Evolutionary conservation across 768 basidiomycete genomes (phyloP), one percentile per base, ranked within the genome.

Genomic region (Symmetrospora coprosmae): DNA sequence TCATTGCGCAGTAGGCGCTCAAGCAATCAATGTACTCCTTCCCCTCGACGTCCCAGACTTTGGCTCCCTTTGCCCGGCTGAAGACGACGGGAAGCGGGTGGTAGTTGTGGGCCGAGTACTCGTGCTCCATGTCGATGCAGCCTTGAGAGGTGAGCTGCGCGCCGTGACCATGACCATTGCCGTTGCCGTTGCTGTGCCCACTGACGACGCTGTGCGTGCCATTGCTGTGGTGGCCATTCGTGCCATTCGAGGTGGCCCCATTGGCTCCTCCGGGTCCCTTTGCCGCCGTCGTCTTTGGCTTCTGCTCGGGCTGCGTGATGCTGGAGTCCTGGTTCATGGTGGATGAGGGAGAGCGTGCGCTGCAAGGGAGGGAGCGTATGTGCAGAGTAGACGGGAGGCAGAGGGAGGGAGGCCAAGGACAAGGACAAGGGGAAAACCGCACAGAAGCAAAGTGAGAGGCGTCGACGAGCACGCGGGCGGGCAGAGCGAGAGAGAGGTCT

Each of bases 11-110:
- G 75, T 97, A 97, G 28, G 94, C 94, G 43, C 87, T 87, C 19
- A 99, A 78, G 87, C 96, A 94, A 70, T 99, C 94, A 64, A 96
- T 89, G 74, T 94, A 99, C 70, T 90, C 85, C 50, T 80, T 83
- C 64, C 90, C 91, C 78, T 92, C 90, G 2, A 85, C 86, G 71
- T 94, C 91, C 86, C 87, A 92, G 13, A 78, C 69, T 23, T 82
- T 86, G 25, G 86, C 89, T 40, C 92, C 94, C 64, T 80, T 79
- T 21, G 86, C 92, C 43, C 80, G 79, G 66, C 94, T 89, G 69
- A 97, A 92, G 49, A 94, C 91, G 63, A 94, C 81, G 8, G 92
- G 91, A 8, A 97, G 76, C 0, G 94, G 91, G 71, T 94, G 89
- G 72, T 97, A 49, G 33, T 58, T 58, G 55, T 58, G 55, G 23